phyloP scores from a whole-genome alignment of 2,329 filamentous ascomycete species.

The Cladosporium colombiae region DNA sequence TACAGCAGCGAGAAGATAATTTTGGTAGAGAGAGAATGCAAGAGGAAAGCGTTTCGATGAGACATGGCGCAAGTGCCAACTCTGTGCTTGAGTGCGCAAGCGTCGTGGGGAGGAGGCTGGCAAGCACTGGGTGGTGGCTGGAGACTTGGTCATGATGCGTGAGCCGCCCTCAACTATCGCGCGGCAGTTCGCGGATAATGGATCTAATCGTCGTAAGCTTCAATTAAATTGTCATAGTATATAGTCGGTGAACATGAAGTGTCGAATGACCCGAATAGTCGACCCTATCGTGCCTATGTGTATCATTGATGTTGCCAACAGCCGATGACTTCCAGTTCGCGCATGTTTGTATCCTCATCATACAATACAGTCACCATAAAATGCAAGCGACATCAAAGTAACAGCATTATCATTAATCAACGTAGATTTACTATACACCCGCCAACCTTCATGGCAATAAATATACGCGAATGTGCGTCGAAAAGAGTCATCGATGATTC shows the following conservation, averaged over 20 bases:
- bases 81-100: background rate
- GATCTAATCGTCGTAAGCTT: background rate
- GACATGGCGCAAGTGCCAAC: background rate
- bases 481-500: background rate
- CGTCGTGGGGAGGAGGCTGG: background rate
- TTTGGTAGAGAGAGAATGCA: slow-evolving; percentile 1
- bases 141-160: background rate
- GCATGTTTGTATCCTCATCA: background rate
- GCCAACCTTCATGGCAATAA: background rate
- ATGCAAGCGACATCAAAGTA: background rate
- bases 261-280: background rate
- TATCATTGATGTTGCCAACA: too few species aligned
- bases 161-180: background rate
- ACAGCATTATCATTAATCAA: slow-evolving; percentile 13
- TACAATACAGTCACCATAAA: background rate
- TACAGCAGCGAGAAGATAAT: background rate
- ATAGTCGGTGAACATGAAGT: background rate
- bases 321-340: background rate
- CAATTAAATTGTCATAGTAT: background rate
- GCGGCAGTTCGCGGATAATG: background rate
- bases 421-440: background rate
- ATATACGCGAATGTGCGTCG: background rate
- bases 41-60: background rate
- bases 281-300: too few species aligned
- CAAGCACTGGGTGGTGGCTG: background rate